Base-by-base conservation (phyloP, 306 rosid species). In the Bauhinia variegata region DNA sequence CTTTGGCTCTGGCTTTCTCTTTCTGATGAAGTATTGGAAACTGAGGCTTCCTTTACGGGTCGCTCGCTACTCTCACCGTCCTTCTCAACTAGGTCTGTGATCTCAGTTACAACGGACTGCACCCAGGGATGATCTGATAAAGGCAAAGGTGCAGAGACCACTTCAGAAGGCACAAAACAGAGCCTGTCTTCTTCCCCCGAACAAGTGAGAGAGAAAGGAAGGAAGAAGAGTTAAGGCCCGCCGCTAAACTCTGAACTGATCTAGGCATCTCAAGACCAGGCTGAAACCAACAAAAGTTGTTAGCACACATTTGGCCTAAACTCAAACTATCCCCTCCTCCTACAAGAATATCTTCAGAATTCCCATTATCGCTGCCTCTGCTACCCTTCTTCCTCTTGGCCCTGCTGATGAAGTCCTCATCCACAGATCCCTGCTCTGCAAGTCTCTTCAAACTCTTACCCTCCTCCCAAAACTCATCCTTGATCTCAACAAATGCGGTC, bases 381-480 rank as follows among this genome's bases (percentile, higher is more conserved):
- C n/a, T 63, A 17, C 91, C 74, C 75, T 81, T 91, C 67, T 76
- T 95, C 82, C 97, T 95, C 92, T 90, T 91, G 44, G 82, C 82
- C 54, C 88, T 74, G 82, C 41, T 81, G 52, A 65, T 16, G 74
- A 71, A 81, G 10, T 82, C 75, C 47, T 85, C 91, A 0, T 83
- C 87, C 30, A 53, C 72, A 1, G 71, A 77, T 15, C 81, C 75
- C 16, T 79, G 58, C 30, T 88, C 98, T 1, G 89, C 89, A 14
- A 81, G 76, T 54, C 97, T 81, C 92, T 95, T 95, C 92, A 92
- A 76, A 38, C 83, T 76, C 82, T 74, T 87, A 23, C 71, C 79
- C 53, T 47, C 77, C 74, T 75, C 80, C 91, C 96, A 87, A 71
- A 80, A 81, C 74, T 88, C 87, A 12, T 78, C 82, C 54, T 71